A percentile compares a stretch with the other conserved stretches of the same genome.
Evolutionary conservation across 495 filamentous ascomycete genomes (phyloP).

Genomic region (Podospora pseudopauciseta): DNA sequence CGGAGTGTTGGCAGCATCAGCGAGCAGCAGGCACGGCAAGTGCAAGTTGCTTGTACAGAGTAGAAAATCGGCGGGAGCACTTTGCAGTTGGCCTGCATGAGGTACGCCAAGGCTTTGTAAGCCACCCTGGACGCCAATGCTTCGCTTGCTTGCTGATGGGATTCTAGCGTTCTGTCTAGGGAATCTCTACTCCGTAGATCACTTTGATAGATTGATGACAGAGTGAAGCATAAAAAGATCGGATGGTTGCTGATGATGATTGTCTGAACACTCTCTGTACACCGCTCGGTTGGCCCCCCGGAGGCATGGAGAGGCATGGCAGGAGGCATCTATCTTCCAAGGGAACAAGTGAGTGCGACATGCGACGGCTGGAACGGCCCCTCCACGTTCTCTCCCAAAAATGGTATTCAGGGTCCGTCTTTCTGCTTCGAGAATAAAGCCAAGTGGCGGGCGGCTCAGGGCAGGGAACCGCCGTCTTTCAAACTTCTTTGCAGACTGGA

Average conservation of each 20-base stretch:
- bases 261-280: background rate
- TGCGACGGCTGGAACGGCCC: background rate
- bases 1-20: slow-evolving; percentile 3
- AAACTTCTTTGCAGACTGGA: too few relatives aligned
- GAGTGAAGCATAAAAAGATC: background rate
- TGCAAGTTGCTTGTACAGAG: too few relatives aligned
- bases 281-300: background rate
- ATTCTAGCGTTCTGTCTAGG: slow-evolving; percentile 1
- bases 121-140: slow-evolving; percentile 11
- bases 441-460: background rate
- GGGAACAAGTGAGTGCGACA: background rate
- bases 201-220: background rate
- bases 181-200: background rate
- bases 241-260: background rate
- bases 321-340: background rate
- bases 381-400: too few relatives aligned
- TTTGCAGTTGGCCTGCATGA: slow-evolving; percentile 11
- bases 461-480: too few relatives aligned
- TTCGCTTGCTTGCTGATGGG: slow-evolving; percentile 8
- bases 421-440: background rate
- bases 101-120: slow-evolving; percentile 21
- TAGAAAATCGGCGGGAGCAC: too few relatives aligned
- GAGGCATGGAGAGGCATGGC: background rate
- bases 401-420: background rate
- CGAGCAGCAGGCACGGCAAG: slow-evolving; percentile 2